phyloP scores from a whole-genome alignment of 345 rosid genomes.

The Salix caprea region DNA sequence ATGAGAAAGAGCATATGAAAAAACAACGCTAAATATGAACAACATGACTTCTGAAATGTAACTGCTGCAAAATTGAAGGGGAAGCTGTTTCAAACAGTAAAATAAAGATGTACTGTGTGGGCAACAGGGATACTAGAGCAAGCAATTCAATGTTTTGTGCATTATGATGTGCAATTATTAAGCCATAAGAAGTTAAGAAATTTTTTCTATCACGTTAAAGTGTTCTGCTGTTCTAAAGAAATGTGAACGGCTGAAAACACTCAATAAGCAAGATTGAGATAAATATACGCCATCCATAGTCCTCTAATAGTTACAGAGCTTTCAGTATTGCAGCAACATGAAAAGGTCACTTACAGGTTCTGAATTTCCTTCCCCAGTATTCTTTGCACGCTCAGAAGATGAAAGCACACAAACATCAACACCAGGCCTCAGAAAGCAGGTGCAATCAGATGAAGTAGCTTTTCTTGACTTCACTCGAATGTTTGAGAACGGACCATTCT shows the following conservation, averaged over 20 bases:
- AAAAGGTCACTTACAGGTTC: constrained; percentile 36
- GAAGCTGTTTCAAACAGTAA: background rate
- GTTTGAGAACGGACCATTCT: constrained; percentile 44
- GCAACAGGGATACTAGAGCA: background rate
- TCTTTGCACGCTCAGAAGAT: constrained; percentile 11
- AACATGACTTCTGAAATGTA: background rate
- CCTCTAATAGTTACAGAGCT: background rate
- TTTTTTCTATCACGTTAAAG: background rate
- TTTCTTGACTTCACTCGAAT: constrained; percentile 68
- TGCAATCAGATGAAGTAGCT: constrained; percentile 60
- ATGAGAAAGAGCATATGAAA: constrained; percentile 12
- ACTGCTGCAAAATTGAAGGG: background rate
- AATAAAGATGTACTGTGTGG: background rate
- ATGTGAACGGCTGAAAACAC: background rate
- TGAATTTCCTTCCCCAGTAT: constrained; percentile 28
- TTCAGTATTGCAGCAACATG: background rate
- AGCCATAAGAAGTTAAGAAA: background rate
- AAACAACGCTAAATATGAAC: background rate
- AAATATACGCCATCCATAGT: background rate
- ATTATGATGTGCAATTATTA: background rate
- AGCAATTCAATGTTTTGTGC: background rate
- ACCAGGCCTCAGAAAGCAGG: constrained; percentile 68
- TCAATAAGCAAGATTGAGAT: background rate
- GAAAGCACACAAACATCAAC: constrained; percentile 67
- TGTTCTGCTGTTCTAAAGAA: background rate